Conservation (phyloP, 805 yeast species). For the Helenozyma rhizophorensis region DNA sequence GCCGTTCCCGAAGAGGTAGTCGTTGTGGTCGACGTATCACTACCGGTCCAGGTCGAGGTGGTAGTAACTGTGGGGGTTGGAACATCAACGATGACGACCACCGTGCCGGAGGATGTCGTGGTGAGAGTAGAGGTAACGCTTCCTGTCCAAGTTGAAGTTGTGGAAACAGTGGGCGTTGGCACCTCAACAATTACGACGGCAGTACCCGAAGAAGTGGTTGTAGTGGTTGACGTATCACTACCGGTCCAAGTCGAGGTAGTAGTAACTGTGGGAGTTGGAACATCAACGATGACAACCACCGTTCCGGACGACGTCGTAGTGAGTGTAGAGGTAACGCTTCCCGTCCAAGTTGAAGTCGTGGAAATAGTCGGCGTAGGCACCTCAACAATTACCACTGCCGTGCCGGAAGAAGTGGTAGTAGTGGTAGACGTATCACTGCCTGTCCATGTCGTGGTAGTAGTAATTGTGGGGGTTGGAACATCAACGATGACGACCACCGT, state of each 20-base stretch:
- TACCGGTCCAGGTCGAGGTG: slow-evolving; percentile 11
- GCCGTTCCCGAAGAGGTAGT: slow-evolving; percentile 17
- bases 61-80: slow-evolving; percentile 2
- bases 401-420: too few relatives aligned
- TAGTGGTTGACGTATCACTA: slow-evolving; percentile 4
- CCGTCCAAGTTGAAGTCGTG: too few relatives aligned
- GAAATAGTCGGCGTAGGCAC: too few relatives aligned
- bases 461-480: slow-evolving; percentile 2
- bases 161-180: slow-evolving; percentile 3
- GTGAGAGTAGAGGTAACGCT: slow-evolving; percentile 10
- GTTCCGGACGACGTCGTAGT: slow-evolving; percentile 3
- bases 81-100: slow-evolving; percentile 12
- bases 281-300: slow-evolving; percentile 9
- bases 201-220: slow-evolving; percentile 6
- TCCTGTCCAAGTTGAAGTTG: slow-evolving; percentile 10
- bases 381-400: too few relatives aligned
- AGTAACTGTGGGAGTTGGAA: slow-evolving; percentile 7
- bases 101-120: slow-evolving; percentile 16
- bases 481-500: too few relatives aligned
- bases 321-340: slow-evolving; percentile 6
- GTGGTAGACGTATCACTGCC: too few relatives aligned
- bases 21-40: too few relatives aligned
- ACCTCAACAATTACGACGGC: slow-evolving; percentile 12
- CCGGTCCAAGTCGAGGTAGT: slow-evolving; percentile 10
- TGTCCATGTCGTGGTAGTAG: too few relatives aligned